Evolutionary conservation across 129 eudicot genomes (phyloP).

Genomic region (Flaveria trinervia): DNA sequence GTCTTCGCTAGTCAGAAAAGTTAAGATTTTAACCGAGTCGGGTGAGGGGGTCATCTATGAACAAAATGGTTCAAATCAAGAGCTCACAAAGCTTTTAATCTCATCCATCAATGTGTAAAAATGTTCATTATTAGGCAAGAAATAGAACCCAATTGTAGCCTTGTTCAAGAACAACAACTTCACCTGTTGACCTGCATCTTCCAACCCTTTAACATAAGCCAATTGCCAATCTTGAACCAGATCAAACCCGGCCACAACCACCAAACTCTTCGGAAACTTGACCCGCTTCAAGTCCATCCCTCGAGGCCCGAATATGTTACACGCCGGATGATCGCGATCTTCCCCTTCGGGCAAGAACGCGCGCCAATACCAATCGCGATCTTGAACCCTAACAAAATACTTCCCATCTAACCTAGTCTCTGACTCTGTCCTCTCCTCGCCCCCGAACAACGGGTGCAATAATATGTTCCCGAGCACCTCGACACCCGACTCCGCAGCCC

Average conservation of each 20-base stretch:
- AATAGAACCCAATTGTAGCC: constrained; percentile 74
- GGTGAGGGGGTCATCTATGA: not conserved
- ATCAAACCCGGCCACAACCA: constrained; percentile 67
- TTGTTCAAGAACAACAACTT: constrained; percentile 48
- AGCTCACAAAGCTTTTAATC: constrained; percentile 58
- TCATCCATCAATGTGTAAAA: constrained; percentile 59
- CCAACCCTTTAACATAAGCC: constrained; percentile 57
- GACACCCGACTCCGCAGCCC: constrained; percentile 61
- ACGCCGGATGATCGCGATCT: constrained; percentile 93
- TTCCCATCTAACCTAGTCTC: constrained; percentile 73
- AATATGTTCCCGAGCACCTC: constrained; percentile 75
- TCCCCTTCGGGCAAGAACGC: constrained; percentile 89
- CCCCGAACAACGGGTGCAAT: constrained; percentile 86
- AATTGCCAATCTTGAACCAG: constrained; percentile 83
- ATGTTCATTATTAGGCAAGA: constrained; percentile 70
- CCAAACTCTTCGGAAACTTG: constrained; percentile 52
- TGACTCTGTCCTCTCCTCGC: constrained; percentile 70
- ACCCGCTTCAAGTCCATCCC: constrained; percentile 46
- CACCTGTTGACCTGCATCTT: constrained; percentile 51
- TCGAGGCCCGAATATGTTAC: constrained; percentile 83
- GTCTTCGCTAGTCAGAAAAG: too few species aligned
- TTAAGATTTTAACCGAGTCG: too few species aligned
- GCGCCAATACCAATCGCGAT: constrained; percentile 96
- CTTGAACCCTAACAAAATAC: constrained; percentile 76
- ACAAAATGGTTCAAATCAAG: constrained; percentile 14